Percentiles rank a stretch among this genome's conserved stretches.
These are phyloP conservation scores for Auricularia auricula-judae DNA, from an alignment of 768 basidiomycete genomes.

Conservation along the genomic window DNA sequence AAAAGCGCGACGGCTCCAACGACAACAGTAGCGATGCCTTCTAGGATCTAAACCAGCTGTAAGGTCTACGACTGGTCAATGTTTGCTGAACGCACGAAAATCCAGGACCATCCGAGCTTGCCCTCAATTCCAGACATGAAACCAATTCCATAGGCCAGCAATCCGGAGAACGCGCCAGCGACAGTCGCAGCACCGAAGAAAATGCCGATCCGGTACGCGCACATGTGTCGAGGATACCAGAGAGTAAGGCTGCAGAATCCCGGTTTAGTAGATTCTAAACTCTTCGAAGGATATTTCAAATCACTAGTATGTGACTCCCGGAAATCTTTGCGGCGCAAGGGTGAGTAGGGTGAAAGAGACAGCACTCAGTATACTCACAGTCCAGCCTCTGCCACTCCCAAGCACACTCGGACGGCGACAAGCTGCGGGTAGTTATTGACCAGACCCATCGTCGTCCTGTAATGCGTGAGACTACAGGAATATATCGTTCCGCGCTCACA, in stretches of 20 bases:
- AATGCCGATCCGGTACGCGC: slow-evolving; percentile 48
- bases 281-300: background rate
- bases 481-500: slow-evolving; percentile 23
- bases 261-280: too few relatives aligned
- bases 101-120: slow-evolving; percentile 54
- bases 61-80: too few relatives aligned
- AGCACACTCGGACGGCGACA: slow-evolving; percentile 42
- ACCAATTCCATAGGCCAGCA: slow-evolving; percentile 44
- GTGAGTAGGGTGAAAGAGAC: background rate
- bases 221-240: slow-evolving; percentile 56
- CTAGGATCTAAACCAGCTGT: slow-evolving; percentile 35
- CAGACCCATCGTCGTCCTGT: slow-evolving; percentile 53
- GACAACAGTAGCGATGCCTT: slow-evolving; percentile 49
- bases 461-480: background rate
- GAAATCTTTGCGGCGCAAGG: slow-evolving; percentile 26
- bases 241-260: slow-evolving; percentile 36
- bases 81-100: too few relatives aligned
- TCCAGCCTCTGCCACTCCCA: slow-evolving; percentile 60
- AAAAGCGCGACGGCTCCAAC: slow-evolving; percentile 44
- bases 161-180: slow-evolving; percentile 52
- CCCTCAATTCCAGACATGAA: slow-evolving; percentile 38
- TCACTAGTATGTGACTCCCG: slow-evolving; percentile 68
- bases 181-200: slow-evolving; percentile 59
- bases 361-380: slow-evolving; percentile 14
- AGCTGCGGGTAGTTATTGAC: slow-evolving; percentile 57